Evolutionary conservation across 148 eudicot genomes (phyloP).

Genomic region (Dianthus caryophyllus): DNA sequence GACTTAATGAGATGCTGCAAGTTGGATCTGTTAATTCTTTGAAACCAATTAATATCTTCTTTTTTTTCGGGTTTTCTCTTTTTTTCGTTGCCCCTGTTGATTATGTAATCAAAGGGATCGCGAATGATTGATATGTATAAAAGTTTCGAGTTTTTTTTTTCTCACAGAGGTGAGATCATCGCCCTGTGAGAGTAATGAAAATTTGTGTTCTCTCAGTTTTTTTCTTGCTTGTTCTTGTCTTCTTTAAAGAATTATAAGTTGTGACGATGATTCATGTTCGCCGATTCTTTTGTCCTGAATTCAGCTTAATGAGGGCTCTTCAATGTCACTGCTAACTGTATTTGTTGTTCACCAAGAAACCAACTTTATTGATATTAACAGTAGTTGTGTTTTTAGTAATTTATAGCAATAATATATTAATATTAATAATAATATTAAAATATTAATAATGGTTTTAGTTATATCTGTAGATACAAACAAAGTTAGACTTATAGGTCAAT

Average conservation of each 20-base stretch:
- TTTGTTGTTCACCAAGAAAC: background rate
- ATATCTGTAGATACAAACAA: constrained; percentile 5
- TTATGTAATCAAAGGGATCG: constrained; percentile 26
- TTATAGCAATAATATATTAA: too few relatives aligned
- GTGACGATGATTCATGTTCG: background rate
- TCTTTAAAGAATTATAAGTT: background rate
- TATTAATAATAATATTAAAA: too few relatives aligned
- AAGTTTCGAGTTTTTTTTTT: constrained; percentile 32
- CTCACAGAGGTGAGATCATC: constrained; percentile 28
- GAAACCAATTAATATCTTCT: constrained; percentile 12
- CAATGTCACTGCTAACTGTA: too few relatives aligned
- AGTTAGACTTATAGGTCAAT: background rate
- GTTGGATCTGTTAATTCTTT: constrained; percentile 26
- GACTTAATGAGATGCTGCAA: constrained; percentile 21
- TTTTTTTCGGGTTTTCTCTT: constrained; percentile 19
- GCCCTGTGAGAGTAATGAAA: constrained; percentile 37
- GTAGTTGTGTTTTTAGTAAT: background rate
- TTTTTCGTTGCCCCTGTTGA: background rate
- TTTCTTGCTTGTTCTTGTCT: background rate
- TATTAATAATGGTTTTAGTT: background rate
- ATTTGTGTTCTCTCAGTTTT: constrained; percentile 13
- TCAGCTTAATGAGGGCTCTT: too few relatives aligned
- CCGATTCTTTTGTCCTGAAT: background rate
- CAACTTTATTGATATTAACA: background rate
- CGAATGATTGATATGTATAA: constrained; percentile 27